Percentiles rank a stretch among this genome's conserved stretches.
These are phyloP conservation scores for Turritis glabra DNA, from an alignment of 345 rosid species.

Conservation along the genomic window DNA sequence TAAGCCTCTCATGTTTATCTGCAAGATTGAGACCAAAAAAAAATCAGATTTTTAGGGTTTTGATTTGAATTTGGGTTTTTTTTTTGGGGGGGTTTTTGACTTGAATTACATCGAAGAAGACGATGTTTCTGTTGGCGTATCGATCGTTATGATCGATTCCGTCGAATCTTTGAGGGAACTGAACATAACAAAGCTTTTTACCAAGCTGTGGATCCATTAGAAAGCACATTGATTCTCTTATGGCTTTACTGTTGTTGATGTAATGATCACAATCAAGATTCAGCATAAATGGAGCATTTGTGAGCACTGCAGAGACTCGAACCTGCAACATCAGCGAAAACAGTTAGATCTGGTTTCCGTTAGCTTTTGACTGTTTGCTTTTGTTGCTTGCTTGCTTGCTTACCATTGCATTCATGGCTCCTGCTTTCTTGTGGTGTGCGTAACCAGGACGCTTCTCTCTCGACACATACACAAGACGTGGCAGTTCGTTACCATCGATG, in stretches of 20 bases:
- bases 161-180: constrained; percentile 95
- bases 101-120: constrained; percentile 96
- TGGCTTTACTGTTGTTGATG: constrained; percentile 86
- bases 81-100: too few species aligned
- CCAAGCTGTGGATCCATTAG: constrained; percentile 97
- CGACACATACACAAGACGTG: constrained; percentile 88
- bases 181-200: constrained; percentile 94
- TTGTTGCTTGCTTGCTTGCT: constrained; percentile 43
- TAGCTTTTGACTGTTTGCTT: background rate
- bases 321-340: constrained; percentile 49
- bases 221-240: constrained; percentile 97
- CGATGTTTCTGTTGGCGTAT: constrained; percentile 91
- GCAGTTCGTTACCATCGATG: constrained; percentile 88
- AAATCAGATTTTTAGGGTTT: background rate
- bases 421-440: constrained; percentile 96
- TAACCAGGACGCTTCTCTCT: constrained; percentile 98
- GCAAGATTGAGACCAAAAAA: background rate
- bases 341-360: background rate
- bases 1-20: constrained; percentile 94
- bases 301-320: constrained; percentile 95
- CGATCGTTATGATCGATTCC: constrained; percentile 93
- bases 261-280: constrained; percentile 97
- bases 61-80: background rate
- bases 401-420: constrained; percentile 97
- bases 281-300: constrained; percentile 90